Conservation (phyloP, 2,329 filamentous ascomycete species). For the Macrophomina phaseolina region DNA sequence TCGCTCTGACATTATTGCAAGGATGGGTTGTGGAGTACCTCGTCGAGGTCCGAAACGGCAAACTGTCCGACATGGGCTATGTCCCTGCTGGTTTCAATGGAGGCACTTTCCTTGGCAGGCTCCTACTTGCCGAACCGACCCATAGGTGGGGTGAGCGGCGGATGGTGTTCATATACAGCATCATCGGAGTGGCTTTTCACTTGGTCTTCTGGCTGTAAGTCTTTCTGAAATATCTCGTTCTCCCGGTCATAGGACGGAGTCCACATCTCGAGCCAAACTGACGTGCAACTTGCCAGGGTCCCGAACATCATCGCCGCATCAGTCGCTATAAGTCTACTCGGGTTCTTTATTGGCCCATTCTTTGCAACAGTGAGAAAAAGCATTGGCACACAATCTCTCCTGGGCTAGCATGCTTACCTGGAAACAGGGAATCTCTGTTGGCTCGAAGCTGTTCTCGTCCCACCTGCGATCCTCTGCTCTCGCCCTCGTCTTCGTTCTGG, state of each 20-base stretch:
- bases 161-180: conserved; percentile 63
- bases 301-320: conserved; percentile 57
- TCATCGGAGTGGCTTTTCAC: conserved; percentile 60
- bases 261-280: conserved; percentile 20
- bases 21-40: conserved; percentile 72
- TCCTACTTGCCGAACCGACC: conserved; percentile 64
- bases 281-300: conserved; percentile 33
- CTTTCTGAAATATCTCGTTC: background rate
- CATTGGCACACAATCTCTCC: background rate
- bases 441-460: conserved; percentile 57
- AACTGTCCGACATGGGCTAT: conserved; percentile 65
- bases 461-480: conserved; percentile 56
- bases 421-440: conserved; percentile 59
- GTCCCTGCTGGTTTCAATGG: conserved; percentile 66
- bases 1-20: background rate
- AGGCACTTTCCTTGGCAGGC: conserved; percentile 61
- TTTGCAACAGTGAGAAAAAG: conserved; percentile 57
- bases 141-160: conserved; percentile 63
- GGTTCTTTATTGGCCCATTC: conserved; percentile 64
- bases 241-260: too few species aligned
- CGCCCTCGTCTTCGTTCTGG: conserved; percentile 63
- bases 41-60: conserved; percentile 63
- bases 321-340: conserved; percentile 60
- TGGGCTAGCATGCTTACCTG: background rate
- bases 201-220: conserved; percentile 63